Evolutionary conservation across 2,329 filamentous ascomycete genomes (phyloP).

Genomic region (Arthrocladium fulminans): DNA sequence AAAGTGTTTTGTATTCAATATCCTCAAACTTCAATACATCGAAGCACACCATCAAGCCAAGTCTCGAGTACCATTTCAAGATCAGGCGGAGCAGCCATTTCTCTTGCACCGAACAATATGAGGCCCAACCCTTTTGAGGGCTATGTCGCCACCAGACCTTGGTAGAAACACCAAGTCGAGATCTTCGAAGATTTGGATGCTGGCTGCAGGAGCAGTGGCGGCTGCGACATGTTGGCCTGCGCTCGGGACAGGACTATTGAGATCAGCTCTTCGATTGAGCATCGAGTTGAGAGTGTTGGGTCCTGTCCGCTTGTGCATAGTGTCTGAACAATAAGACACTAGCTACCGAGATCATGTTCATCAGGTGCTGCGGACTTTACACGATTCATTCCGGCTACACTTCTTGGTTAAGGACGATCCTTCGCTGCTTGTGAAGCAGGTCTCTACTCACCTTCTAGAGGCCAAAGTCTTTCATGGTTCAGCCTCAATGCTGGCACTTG

Average conservation of each 20-base stretch:
- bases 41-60: neutral
- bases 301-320: neutral
- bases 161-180: neutral
- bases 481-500: neutral
- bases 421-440: neutral
- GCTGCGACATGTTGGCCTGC: neutral
- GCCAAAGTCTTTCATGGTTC: neutral
- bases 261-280: neutral
- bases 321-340: neutral
- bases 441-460: neutral
- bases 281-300: neutral
- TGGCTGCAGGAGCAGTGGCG: neutral
- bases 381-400: neutral
- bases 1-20: neutral
- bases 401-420: too few relatives aligned
- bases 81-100: conserved; percentile 12
- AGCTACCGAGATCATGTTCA: neutral
- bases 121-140: conserved; percentile 16
- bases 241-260: neutral
- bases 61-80: neutral
- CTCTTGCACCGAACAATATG: neutral
- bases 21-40: neutral
- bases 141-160: neutral
- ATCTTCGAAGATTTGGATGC: neutral
- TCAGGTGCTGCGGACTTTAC: neutral